phyloP scores from a whole-genome alignment of 208 protist species.

The Trypanosoma platydactyli region DNA sequence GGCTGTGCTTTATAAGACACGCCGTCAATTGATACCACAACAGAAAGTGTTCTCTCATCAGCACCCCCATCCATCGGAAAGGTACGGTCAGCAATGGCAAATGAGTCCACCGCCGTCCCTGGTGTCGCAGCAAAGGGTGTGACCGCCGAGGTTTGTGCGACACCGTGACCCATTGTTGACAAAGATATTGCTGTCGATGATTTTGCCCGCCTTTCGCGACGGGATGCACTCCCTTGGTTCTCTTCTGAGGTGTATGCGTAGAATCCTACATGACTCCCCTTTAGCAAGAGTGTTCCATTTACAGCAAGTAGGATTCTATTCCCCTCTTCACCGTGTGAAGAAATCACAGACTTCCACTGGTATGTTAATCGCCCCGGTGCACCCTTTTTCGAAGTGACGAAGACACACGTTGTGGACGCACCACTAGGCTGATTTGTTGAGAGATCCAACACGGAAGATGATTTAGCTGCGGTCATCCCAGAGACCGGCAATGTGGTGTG shows the following conservation, averaged over 20 bases:
- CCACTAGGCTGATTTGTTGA: constrained; percentile 28
- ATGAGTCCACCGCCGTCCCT: constrained; percentile 7
- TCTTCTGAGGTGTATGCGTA: not conserved
- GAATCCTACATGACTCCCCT: constrained; percentile 7
- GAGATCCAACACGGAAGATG: constrained; percentile 30
- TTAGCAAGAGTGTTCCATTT: constrained; percentile 7
- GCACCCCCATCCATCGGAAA: constrained; percentile 3
- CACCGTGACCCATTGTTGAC: too few species aligned
- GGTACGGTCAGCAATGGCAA: constrained; percentile 11
- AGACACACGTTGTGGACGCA: constrained; percentile 42
- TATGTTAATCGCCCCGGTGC: constrained; percentile 1
- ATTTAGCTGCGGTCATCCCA: constrained; percentile 10
- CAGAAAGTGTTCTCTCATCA: constrained; percentile 16
- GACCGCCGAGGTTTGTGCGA: not conserved
- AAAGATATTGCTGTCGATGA: not conserved
- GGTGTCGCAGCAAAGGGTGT: constrained; percentile 16
- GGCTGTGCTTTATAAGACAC: constrained; percentile 31
- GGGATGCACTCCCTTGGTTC: not conserved
- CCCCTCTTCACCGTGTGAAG: not conserved
- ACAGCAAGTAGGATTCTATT: constrained; percentile 13
- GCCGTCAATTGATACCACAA: constrained; percentile 45
- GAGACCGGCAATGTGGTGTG: constrained; percentile 11
- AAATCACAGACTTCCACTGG: constrained; percentile 7
- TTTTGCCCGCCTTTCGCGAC: not conserved
- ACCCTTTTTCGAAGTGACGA: constrained; percentile 34